phyloP scores from a whole-genome alignment of 345 rosid genomes.

The Arabis alpina region DNA sequence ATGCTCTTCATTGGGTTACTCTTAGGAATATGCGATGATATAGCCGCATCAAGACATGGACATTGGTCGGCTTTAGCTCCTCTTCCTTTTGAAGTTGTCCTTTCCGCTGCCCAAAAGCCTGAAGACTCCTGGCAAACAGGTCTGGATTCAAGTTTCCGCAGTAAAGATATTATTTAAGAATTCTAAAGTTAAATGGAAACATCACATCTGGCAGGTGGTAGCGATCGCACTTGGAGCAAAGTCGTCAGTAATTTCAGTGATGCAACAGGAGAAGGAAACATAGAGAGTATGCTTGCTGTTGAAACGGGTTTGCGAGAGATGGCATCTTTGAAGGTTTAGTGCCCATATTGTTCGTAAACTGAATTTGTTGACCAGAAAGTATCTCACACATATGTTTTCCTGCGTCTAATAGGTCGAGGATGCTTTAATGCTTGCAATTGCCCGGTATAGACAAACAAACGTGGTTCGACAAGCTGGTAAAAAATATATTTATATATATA shows the following conservation, averaged over 20 bases:
- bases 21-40: constrained; percentile 73
- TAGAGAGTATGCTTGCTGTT: constrained; percentile 98
- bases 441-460: constrained; percentile 60
- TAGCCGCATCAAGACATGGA: constrained; percentile 77
- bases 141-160: background rate
- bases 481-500: background rate
- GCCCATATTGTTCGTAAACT: constrained; percentile 6
- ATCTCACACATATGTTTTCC: constrained; percentile 4
- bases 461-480: constrained; percentile 59
- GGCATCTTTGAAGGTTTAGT: constrained; percentile 83
- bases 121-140: constrained; percentile 81
- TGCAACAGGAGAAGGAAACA: constrained; percentile 86
- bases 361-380: background rate
- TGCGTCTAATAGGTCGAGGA: constrained; percentile 71
- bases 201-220: constrained; percentile 49
- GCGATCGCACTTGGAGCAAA: constrained; percentile 68
- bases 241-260: constrained; percentile 71
- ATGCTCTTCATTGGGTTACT: constrained; percentile 16
- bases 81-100: constrained; percentile 94
- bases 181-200: background rate
- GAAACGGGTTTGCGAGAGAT: constrained; percentile 95
- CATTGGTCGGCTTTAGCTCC: constrained; percentile 98
- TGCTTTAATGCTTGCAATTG: constrained; percentile 74
- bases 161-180: background rate
- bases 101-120: constrained; percentile 95